Percentiles rank a stretch among this genome's conserved stretches.
These are phyloP conservation scores for Kalaharituber pfeilii DNA, from an alignment of 2,329 filamentous ascomycete species.

Conservation along the genomic window DNA sequence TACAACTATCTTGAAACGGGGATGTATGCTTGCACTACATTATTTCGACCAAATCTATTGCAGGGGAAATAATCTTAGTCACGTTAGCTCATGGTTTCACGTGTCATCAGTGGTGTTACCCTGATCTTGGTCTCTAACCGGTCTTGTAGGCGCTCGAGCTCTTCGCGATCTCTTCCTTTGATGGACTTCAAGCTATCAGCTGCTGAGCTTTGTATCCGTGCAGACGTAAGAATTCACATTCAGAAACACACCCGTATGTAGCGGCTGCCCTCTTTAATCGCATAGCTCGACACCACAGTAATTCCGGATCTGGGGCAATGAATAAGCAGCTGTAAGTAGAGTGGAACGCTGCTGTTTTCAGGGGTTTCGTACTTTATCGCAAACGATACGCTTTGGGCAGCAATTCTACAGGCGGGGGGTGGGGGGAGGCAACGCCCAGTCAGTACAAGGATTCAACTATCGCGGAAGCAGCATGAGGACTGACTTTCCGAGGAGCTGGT, in stretches of 20 bases:
- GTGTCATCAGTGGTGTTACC: conserved; percentile 30
- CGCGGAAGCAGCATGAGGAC: conserved; percentile 16
- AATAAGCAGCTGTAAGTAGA: neutral
- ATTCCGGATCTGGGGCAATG: conserved; percentile 20
- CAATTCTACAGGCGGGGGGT: neutral
- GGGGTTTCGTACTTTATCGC: conserved; percentile 12
- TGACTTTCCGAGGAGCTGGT: conserved; percentile 14
- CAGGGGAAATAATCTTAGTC: conserved; percentile 61
- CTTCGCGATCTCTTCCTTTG: conserved; percentile 51
- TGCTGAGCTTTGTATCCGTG: too few relatives aligned
- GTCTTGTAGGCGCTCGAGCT: conserved; percentile 54
- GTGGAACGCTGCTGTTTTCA: too few relatives aligned
- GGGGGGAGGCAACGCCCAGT: too few relatives aligned
- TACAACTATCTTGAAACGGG: neutral
- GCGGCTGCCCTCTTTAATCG: conserved; percentile 19
- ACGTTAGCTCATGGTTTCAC: conserved; percentile 3
- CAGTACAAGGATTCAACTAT: conserved; percentile 1
- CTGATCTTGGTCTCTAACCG: conserved; percentile 72
- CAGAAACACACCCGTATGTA: conserved; percentile 20
- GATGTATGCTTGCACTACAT: conserved; percentile 38
- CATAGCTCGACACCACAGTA: conserved; percentile 22
- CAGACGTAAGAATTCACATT: neutral
- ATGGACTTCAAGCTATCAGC: conserved; percentile 44
- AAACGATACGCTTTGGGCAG: conserved; percentile 11
- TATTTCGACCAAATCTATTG: conserved; percentile 81